These are phyloP conservation scores for Xylaria sp. DNA, from an alignment of 2,329 filamentous ascomycete species.

Conservation along the genomic window DNA sequence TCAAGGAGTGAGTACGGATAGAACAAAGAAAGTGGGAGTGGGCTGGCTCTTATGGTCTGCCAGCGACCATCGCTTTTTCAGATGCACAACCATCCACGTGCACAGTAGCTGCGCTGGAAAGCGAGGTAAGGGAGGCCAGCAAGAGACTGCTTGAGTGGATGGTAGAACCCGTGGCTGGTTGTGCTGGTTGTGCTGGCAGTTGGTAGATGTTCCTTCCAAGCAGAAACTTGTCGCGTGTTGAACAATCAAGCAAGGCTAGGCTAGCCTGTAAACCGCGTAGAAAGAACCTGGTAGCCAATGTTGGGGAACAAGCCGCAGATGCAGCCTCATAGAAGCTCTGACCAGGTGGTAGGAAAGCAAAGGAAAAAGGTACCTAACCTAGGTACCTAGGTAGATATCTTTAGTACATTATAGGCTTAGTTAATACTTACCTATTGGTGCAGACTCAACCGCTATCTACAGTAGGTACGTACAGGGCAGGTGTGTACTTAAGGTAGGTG, in stretches of 20 bases:
- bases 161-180: slow-evolving; percentile 14
- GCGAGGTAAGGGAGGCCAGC: slow-evolving; percentile 17
- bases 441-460: too few relatives aligned
- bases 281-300: slow-evolving; percentile 18
- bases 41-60: slow-evolving; percentile 41
- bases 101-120: slow-evolving; percentile 28
- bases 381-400: not conserved
- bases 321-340: slow-evolving; percentile 38
- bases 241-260: slow-evolving; percentile 37
- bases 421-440: too few relatives aligned
- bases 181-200: slow-evolving; percentile 27
- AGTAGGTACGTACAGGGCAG: too few relatives aligned
- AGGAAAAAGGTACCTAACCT: too few relatives aligned
- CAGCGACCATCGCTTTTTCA: slow-evolving; percentile 43
- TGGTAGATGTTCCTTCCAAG: slow-evolving; percentile 16
- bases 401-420: not conserved
- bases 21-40: slow-evolving; percentile 42
- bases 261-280: slow-evolving; percentile 37
- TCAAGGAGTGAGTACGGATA: slow-evolving; percentile 36
- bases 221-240: slow-evolving; percentile 47
- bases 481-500: too few relatives aligned
- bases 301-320: slow-evolving; percentile 15
- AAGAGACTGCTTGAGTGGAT: not conserved
- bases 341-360: slow-evolving; percentile 10
- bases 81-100: slow-evolving; percentile 39